Base-by-base conservation (phyloP, 2,329 filamentous ascomycete genomes). In the Exophiala bonariae region DNA sequence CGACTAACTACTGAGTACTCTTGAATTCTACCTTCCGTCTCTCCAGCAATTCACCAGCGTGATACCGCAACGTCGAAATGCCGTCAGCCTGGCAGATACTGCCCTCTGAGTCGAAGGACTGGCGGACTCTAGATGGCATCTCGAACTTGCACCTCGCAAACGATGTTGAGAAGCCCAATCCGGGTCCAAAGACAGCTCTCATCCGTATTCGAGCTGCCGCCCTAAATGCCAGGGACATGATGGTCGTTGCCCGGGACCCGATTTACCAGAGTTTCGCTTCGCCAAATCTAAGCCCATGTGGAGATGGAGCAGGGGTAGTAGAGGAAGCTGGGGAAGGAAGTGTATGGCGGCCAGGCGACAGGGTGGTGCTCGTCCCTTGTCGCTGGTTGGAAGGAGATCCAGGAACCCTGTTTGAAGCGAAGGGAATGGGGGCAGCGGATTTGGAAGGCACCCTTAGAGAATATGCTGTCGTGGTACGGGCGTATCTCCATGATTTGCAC, bases 301-400 rank as follows among this genome's bases (percentile, higher is more conserved):
- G 61, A 11, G 69, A 72, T 31, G 55, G 61, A 35, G 63, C 69
- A 1, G 67, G 69, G 31, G 61, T 64, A 7, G 57, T 72, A 19
- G 58, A 63, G 3, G 33, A 59, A 39, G 57, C 64, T 6, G 66
- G 66, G 5, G 48, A 49, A 20, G 47, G 46, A 14, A 47, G 44
- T 30, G 16, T 30, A 7, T 47, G 44, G 44, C 18, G 32, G 7
- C 14, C 20, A 9, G 44, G 44, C 38, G 33, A 47, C 17, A 26
- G 44, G 14, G 44, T 47, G 13, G 14, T 47, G 26, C 33, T 47
- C 20, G 31, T 28, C 14, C 20, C 44, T 11, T 41, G 18, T 16
- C 17, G 22, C 18, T 47, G 44, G 44, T 33, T 32, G 17, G 33
- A 47, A 26, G 37, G 37, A 9, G 36, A 41, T 26, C 35, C 38